A percentile compares a stretch with the other conserved stretches of the same genome.
phyloP scores from a whole-genome alignment of 108 stramenopile genomes.

The Cylindrotheca fusiformis region DNA sequence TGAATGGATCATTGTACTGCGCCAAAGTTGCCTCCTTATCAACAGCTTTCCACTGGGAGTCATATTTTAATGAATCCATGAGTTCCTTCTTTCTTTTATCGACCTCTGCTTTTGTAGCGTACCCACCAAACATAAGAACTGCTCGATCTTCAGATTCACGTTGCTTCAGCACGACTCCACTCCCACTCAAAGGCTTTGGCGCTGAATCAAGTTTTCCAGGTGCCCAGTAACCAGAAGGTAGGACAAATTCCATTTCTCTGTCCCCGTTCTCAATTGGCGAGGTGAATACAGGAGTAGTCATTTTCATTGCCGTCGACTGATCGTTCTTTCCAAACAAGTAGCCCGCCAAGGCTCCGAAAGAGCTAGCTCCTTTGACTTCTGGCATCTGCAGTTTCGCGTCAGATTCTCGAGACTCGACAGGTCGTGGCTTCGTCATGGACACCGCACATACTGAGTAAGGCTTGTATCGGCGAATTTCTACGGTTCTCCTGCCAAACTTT shows the following conservation, averaged over 20 bases:
- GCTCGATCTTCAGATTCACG: conserved; percentile 57
- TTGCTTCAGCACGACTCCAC: conserved; percentile 58
- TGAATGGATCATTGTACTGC: conserved; percentile 97
- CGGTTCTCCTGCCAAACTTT: conserved; percentile 8
- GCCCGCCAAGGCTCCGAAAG: conserved; percentile 89
- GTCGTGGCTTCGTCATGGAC: conserved; percentile 51
- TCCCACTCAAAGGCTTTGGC: conserved; percentile 68
- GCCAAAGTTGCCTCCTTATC: conserved; percentile 42
- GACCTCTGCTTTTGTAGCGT: conserved; percentile 75
- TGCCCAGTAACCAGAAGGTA: conserved; percentile 80
- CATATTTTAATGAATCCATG: conserved; percentile 35
- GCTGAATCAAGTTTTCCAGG: conserved; percentile 49
- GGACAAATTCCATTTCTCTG: conserved; percentile 83
- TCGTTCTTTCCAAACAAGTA: conserved; percentile 95
- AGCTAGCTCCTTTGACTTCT: conserved; percentile 57
- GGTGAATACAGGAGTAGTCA: conserved; percentile 93
- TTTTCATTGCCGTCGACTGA: conserved; percentile 77
- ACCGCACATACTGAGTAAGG: conserved; percentile 77
- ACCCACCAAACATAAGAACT: conserved; percentile 86
- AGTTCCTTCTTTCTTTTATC: conserved; percentile 51
- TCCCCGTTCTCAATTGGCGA: conserved; percentile 9
- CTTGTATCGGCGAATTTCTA: conserved; percentile 81
- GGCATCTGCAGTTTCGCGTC: conserved; percentile 67
- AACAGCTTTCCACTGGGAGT: conserved; percentile 12
- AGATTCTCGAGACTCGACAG: conserved; percentile 33